A percentile compares a stretch with the other conserved stretches of the same genome.
Evolutionary conservation across 768 basidiomycete species (phyloP).

Genomic region (Pulveroboletus sp.): DNA sequence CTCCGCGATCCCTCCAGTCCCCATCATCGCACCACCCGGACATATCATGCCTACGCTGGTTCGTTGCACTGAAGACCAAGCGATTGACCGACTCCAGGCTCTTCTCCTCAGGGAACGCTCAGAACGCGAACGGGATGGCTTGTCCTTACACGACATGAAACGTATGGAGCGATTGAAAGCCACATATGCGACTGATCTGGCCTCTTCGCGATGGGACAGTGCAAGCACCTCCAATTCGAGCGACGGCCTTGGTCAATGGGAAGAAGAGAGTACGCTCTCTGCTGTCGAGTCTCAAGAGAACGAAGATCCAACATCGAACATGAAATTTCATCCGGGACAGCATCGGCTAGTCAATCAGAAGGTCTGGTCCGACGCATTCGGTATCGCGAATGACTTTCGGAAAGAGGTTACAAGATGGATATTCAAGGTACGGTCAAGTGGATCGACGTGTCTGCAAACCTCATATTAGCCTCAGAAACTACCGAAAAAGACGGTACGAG

Average conservation of each 20-base stretch:
- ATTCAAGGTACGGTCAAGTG: slow-evolving; percentile 33
- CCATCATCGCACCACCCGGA: slow-evolving; percentile 52
- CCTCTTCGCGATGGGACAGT: slow-evolving; percentile 4
- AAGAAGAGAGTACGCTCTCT: slow-evolving; percentile 12
- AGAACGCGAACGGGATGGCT: slow-evolving; percentile 35
- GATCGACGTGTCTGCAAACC: background rate
- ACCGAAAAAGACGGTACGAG: slow-evolving; percentile 1
- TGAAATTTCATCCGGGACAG: background rate
- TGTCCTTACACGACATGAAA: slow-evolving; percentile 3
- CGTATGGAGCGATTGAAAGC: slow-evolving; percentile 3
- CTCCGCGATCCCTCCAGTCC: slow-evolving; percentile 30
- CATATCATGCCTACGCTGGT: slow-evolving; percentile 23
- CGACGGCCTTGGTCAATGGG: slow-evolving; percentile 11
- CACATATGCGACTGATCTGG: background rate
- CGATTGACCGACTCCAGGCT: slow-evolving; percentile 39
- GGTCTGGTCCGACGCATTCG: slow-evolving; percentile 18
- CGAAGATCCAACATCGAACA: background rate
- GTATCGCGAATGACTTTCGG: slow-evolving; percentile 34
- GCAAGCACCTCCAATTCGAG: slow-evolving; percentile 11
- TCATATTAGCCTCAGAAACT: slow-evolving; percentile 4
- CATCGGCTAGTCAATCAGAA: background rate
- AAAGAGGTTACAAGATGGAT: slow-evolving; percentile 41
- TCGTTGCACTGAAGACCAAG: slow-evolving; percentile 35
- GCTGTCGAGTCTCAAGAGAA: slow-evolving; percentile 22
- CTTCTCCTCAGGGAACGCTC: slow-evolving; percentile 40